phyloP scores from a whole-genome alignment of 2,329 filamentous ascomycete species.

The Botrytis porri region DNA sequence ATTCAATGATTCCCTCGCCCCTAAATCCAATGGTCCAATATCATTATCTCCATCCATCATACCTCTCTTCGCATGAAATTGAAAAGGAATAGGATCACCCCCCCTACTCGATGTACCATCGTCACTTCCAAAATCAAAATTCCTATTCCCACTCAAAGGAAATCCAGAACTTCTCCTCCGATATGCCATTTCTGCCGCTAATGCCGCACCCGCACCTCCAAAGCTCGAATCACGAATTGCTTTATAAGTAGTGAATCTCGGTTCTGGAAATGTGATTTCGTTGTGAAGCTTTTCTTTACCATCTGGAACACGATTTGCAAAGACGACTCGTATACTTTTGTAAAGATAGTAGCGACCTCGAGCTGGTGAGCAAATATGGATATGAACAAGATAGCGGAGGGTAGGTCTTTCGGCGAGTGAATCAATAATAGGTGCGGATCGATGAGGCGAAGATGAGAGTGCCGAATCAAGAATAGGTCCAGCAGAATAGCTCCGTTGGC shows the following conservation, averaged over 20 bases:
- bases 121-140: slow-evolving; percentile 35
- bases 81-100: slow-evolving; percentile 51
- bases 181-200: slow-evolving; percentile 58
- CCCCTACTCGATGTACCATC: slow-evolving; percentile 29
- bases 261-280: slow-evolving; percentile 85
- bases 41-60: neutral
- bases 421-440: neutral
- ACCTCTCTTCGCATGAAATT: slow-evolving; percentile 37
- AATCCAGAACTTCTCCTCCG: slow-evolving; percentile 56
- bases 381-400: slow-evolving; percentile 83
- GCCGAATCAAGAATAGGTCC: slow-evolving; percentile 71
- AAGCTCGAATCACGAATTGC: slow-evolving; percentile 38
- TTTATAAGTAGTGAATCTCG: slow-evolving; percentile 82
- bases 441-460: slow-evolving; percentile 29
- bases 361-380: slow-evolving; percentile 87
- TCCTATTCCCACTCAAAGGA: slow-evolving; percentile 34
- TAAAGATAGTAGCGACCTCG: slow-evolving; percentile 86
- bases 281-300: slow-evolving; percentile 90
- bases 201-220: slow-evolving; percentile 45
- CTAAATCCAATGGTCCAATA: neutral
- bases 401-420: slow-evolving; percentile 60
- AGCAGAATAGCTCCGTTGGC: slow-evolving; percentile 88
- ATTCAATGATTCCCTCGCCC: neutral
- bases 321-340: slow-evolving; percentile 89
- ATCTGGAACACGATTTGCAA: slow-evolving; percentile 93